phyloP scores from a whole-genome alignment of 2,329 filamentous ascomycete species.

The Hortaea werneckii region DNA sequence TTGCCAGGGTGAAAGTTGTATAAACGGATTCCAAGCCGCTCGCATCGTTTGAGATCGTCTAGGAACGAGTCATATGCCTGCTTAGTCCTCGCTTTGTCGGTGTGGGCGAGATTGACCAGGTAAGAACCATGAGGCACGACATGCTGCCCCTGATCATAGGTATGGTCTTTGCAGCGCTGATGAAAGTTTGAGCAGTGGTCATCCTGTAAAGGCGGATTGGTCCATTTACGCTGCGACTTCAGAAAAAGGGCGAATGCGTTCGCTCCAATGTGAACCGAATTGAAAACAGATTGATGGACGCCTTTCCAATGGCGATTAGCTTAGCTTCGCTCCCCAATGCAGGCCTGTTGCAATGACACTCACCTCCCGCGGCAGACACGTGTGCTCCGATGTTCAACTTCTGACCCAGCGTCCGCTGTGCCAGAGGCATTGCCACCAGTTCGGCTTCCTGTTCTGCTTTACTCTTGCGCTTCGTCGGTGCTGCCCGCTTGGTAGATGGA shows the following conservation, averaged over 20 bases:
- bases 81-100: slow-evolving; percentile 65
- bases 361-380: slow-evolving; percentile 79
- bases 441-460: slow-evolving; percentile 50
- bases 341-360: slow-evolving; percentile 16
- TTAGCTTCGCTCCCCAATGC: neutral
- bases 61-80: slow-evolving; percentile 81
- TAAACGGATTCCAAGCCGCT: slow-evolving; percentile 73
- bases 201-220: slow-evolving; percentile 63
- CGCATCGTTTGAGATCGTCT: slow-evolving; percentile 79
- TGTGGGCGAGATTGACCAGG: slow-evolving; percentile 87
- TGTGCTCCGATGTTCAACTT: slow-evolving; percentile 87
- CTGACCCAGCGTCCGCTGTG: slow-evolving; percentile 57
- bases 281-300: slow-evolving; percentile 72
- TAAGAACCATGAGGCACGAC: slow-evolving; percentile 91
- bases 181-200: slow-evolving; percentile 62
- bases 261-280: slow-evolving; percentile 44
- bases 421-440: slow-evolving; percentile 52
- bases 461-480: slow-evolving; percentile 31
- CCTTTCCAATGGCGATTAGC: slow-evolving; percentile 39
- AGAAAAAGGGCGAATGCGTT: slow-evolving; percentile 93
- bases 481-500: neutral
- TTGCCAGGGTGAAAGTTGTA: slow-evolving; percentile 98
- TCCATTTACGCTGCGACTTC: slow-evolving; percentile 94
- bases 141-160: slow-evolving; percentile 61
- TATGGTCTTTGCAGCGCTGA: slow-evolving; percentile 54